Evolutionary conservation across 768 basidiomycete species (phyloP).

Genomic region (Serendipita sp.): DNA sequence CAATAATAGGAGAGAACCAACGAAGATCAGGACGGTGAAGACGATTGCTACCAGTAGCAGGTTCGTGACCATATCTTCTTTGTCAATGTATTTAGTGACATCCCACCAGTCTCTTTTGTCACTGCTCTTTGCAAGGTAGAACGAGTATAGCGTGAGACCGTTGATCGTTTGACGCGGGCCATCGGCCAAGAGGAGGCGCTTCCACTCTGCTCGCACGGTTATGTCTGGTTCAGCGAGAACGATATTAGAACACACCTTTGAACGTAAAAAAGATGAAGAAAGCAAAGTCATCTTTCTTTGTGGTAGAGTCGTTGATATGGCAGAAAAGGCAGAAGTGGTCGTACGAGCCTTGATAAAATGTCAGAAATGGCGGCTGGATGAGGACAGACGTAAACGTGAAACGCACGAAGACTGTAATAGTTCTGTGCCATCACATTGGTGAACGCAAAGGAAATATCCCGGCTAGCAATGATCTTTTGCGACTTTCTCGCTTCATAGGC

Average conservation of each 20-base stretch:
- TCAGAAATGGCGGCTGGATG: slow-evolving; percentile 1
- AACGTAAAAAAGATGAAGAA: slow-evolving; percentile 99
- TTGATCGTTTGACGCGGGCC: slow-evolving; percentile 97
- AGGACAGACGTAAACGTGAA: slow-evolving; percentile 5
- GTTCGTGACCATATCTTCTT: slow-evolving; percentile 57
- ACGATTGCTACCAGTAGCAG: slow-evolving; percentile 76
- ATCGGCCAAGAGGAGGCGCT: slow-evolving; percentile 77
- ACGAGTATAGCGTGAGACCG: slow-evolving; percentile 87
- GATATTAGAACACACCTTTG: slow-evolving; percentile 54
- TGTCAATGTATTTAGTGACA: slow-evolving; percentile 60
- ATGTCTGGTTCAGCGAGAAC: not conserved
- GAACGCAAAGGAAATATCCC: slow-evolving; percentile 96
- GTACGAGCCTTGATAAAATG: slow-evolving; percentile 51
- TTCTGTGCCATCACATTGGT: slow-evolving; percentile 95
- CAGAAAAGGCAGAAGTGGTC: slow-evolving; percentile 98
- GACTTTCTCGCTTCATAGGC: slow-evolving; percentile 86
- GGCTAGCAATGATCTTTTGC: slow-evolving; percentile 83
- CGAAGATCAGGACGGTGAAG: slow-evolving; percentile 79
- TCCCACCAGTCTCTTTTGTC: slow-evolving; percentile 45
- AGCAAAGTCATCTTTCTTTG: slow-evolving; percentile 91
- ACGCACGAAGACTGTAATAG: slow-evolving; percentile 86
- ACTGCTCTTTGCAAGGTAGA: slow-evolving; percentile 44
- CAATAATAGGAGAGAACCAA: slow-evolving; percentile 65
- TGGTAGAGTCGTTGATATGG: slow-evolving; percentile 89
- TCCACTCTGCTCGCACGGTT: slow-evolving; percentile 43